Evolutionary conservation across 495 filamentous ascomycete genomes (phyloP), one percentile per base, ranked within the genome.

Genomic region (Penicillium cinerascens): DNA sequence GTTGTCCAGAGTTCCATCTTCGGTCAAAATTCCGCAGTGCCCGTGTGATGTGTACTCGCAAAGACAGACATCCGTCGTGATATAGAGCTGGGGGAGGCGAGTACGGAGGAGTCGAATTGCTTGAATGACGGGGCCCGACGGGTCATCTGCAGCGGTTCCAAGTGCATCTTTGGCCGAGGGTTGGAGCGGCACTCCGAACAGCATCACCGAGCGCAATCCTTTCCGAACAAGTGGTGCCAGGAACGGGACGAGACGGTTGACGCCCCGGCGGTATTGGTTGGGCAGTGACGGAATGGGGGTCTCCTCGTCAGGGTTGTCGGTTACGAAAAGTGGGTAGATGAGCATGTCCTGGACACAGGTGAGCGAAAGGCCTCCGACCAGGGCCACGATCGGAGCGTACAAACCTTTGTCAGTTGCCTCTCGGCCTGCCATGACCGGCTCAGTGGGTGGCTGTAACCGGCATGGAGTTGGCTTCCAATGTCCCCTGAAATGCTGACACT

Each of bases 41-140:
- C 93, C 93, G 65, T 98, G 93, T n/a, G 88, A 92, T 6, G 93
- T 97, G 71, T 98, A 98, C 70, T 98, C 93, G 78, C 93, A 98
- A 4, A 98, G 85, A 67, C 93, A 97, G 42, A 98, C 93, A 70
- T 98, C 93, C 33, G 86, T 82, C 44, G 86, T 83, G 58, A 98
- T 86, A 69, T 93, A 98, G 42, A 98, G 81, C 35, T 87, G 79
- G 6, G 95, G 93, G 68, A 97, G 96, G 18, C 80, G 72, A 49
- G 85, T 80, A 50, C 91, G 86, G 38, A 98, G 74, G 16, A 95
- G 80, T 16, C 83, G 85, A 68, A 97, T 95, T 17, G 81, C 78
- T 55, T 83, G 80, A 47, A 97, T 91, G 44, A 98, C 95, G 23
- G 93, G 93, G 22, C 95, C 95, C 50, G 87, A 73, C 13, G 92